Conservation (phyloP, 352 stramenopile species). For the Aphanomyces cochlioides region DNA sequence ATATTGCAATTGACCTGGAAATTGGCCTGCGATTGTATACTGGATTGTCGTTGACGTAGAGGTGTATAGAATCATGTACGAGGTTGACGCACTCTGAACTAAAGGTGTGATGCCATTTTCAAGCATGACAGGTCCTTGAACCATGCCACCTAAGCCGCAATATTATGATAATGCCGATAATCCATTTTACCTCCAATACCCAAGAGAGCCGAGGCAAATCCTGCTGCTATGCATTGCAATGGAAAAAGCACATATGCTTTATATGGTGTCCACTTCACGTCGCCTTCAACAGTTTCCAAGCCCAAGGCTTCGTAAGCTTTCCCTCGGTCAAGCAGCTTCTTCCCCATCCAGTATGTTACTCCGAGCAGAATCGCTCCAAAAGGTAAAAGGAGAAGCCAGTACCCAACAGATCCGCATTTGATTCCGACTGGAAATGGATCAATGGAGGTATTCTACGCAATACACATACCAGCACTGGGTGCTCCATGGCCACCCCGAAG, state of each 20-base stretch:
- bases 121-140: conserved; percentile 97
- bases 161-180: too few species aligned
- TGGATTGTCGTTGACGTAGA: conserved; percentile 92
- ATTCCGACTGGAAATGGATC: conserved; percentile 81
- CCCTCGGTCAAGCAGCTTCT: neutral
- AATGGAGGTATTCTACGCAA: neutral
- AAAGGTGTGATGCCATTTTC: conserved; percentile 92
- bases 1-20: conserved; percentile 66
- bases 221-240: neutral
- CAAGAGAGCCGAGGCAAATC: neutral
- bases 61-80: conserved; percentile 87
- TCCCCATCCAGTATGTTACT: conserved; percentile 31
- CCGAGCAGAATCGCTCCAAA: conserved; percentile 69
- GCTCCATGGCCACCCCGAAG: conserved; percentile 67
- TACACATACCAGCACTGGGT: conserved; percentile 38
- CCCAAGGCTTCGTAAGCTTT: neutral
- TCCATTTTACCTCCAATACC: neutral
- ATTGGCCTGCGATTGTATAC: conserved; percentile 78
- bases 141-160: conserved; percentile 81
- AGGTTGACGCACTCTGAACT: conserved; percentile 89
- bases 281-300: neutral
- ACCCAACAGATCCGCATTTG: conserved; percentile 87
- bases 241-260: neutral
- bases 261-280: neutral
- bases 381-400: conserved; percentile 89